These are phyloP conservation scores for Heliamphora pulchella DNA, from an alignment of 179 eudicot genomes.

Conservation along the genomic window DNA sequence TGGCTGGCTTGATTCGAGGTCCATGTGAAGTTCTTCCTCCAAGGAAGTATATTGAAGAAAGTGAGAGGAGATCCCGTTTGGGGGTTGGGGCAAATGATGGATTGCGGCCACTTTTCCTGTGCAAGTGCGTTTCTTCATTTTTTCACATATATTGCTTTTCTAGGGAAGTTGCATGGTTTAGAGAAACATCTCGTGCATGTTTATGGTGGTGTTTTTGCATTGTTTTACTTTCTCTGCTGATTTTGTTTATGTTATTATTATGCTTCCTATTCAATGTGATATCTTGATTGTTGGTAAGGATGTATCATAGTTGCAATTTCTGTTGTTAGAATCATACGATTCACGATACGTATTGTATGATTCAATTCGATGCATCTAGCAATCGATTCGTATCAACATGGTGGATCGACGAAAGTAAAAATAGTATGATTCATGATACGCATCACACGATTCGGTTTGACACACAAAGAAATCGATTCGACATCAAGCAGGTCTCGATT, in stretches of 20 bases:
- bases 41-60: slow-evolving; percentile 51
- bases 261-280: neutral
- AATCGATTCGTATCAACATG: too few relatives aligned
- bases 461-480: too few relatives aligned
- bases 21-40: slow-evolving; percentile 80
- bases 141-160: slow-evolving; percentile 3
- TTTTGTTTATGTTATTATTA: neutral
- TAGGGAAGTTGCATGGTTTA: neutral
- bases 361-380: too few relatives aligned
- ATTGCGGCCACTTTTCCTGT: slow-evolving; percentile 42
- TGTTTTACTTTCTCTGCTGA: neutral
- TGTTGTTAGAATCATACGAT: too few relatives aligned
- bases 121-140: slow-evolving; percentile 47
- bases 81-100: slow-evolving; percentile 30
- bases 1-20: slow-evolving; percentile 62
- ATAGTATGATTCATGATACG: too few relatives aligned
- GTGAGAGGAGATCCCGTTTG: slow-evolving; percentile 29
- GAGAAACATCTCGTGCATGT: slow-evolving; percentile 2
- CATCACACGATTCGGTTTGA: too few relatives aligned
- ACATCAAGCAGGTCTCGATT: too few relatives aligned
- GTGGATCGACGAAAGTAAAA: too few relatives aligned
- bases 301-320: neutral
- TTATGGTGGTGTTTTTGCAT: neutral
- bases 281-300: neutral
- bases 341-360: too few relatives aligned